Base-by-base conservation (phyloP, 2,329 filamentous ascomycete species). In the Verticillium tricorpus region DNA sequence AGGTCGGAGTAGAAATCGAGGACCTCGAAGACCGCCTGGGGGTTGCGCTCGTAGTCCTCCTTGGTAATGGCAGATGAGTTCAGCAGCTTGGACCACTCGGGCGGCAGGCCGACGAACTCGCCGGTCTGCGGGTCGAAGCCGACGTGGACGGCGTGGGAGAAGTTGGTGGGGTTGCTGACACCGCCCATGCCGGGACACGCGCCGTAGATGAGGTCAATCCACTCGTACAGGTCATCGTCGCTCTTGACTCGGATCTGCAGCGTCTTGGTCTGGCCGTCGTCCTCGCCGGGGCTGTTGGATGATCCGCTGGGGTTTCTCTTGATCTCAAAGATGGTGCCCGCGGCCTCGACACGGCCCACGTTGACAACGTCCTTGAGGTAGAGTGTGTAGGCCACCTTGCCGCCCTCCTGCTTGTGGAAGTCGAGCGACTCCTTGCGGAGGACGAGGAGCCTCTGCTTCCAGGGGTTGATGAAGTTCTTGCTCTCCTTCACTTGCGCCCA, bases 181-280 rank as follows among this genome's bases (percentile, higher is more conserved):
- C 95, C 95, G 64, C 95, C 93, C 92, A 98, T 97, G 65, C 92
- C 94, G 19, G 95, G 95, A 75, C 94, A 98, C 66, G 94, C 90
- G 69, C 94, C 93, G 74, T 98, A 98, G 67, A 99, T 96, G 74
- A 93, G 92, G 76, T 99, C 95, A 71, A 98, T 97, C 95, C 95
- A 99, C 70, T 96, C 93, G 76, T 99, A 99, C 60, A 99, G 87
- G 69, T 99, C 95, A 72, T 97, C 94, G 71, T 99, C 95, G 61
- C 89, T 90, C 77, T 97, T 96, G 69, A 98, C 93, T 73, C 91
- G 92, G 74, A 97, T 95, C 66, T 95, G 93, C 59, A 97, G 86
- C 3, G 92, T 91, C 74, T 91, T 92, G 62, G 89, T 90, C 9
- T 89, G 85, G 37, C 91, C 88, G 66, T 97, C 94, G 67, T 92